Base-by-base conservation (phyloP, 2,329 filamentous ascomycete species). In the Fusarium incarnatum region DNA sequence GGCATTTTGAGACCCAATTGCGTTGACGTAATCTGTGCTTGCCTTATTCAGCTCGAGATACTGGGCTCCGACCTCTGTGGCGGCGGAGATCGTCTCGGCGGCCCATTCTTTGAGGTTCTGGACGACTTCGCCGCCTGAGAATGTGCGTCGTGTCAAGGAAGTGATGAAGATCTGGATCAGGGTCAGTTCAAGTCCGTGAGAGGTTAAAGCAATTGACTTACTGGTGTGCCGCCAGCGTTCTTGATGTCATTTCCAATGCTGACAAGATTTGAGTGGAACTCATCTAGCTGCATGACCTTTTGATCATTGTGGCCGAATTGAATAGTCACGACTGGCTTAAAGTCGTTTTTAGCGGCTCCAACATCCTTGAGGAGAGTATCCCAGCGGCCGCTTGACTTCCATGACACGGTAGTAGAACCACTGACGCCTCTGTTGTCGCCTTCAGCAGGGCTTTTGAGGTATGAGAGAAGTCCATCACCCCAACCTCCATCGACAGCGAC, bases 101-200 rank as follows among this genome's bases (percentile, higher is more conserved):
- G 61, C 61, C 60, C 61, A 64, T 1, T 64, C 61, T 8, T 64
- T 65, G 11, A 64, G 40, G 4, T 64, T 59, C 2, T 64, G 30
- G 2, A 65, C 27, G 1, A 65, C 61, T 7, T 50, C n/a, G 0
- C 61, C 61, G 0, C 37, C 47, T 3, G 37, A 25, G 0, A 64
- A 64, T 0, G 61, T 64, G 2, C 61, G 52, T 2, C 61, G 60
- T 0, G 61, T 64, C 0, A 64, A 48, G 0, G 61, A 59, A 0
- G 60, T 64, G 10, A 64, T 52, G 2, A 64, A 64, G 4, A 64
- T 64, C 61, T 64, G 3, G 1, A 7, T 0, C 2, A 3, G 2
- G 2, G 2, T 5, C 0, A 3, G 2, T 7, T 30, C 2, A 3
- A 6, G 2, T 13, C 28, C 12, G 2, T 13, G 28, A 7, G 2